phyloP scores from a whole-genome alignment of 306 rosid species.

The Fragaria nilgerrensis region DNA sequence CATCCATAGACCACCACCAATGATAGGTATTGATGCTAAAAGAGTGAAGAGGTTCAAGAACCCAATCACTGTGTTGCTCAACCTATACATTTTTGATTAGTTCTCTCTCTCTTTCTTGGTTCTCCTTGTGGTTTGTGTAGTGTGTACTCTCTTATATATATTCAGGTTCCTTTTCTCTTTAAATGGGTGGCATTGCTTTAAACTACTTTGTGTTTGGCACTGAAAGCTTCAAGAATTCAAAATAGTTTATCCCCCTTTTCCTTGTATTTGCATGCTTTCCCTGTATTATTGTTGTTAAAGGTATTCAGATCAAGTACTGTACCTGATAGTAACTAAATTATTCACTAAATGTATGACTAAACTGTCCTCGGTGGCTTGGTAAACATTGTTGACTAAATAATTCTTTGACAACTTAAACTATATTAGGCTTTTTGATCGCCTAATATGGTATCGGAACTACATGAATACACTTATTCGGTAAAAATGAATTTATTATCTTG shows the following conservation, averaged over 20 bases:
- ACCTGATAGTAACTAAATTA: constrained; percentile 31
- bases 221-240: constrained; percentile 21
- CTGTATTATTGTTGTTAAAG: background rate
- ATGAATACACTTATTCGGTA: background rate
- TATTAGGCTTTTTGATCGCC: background rate
- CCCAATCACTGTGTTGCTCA: constrained; percentile 96
- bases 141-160: constrained; percentile 9
- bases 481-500: background rate
- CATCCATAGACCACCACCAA: constrained; percentile 93
- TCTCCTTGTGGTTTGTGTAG: constrained; percentile 12
- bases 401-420: background rate
- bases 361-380: constrained; percentile 23
- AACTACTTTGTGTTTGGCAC: constrained; percentile 21
- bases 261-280: constrained; percentile 23
- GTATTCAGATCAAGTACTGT: constrained; percentile 10
- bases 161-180: constrained; percentile 34
- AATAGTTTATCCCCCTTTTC: constrained; percentile 23
- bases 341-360: constrained; percentile 19
- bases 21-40: constrained; percentile 86
- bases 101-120: constrained; percentile 10
- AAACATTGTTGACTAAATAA: background rate
- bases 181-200: constrained; percentile 26
- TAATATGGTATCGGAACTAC: background rate
- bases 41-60: constrained; percentile 79
- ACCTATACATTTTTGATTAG: constrained; percentile 48